phyloP scores from a whole-genome alignment of 1,284 basidiomycete species.

The Moesziomyces sp. region DNA sequence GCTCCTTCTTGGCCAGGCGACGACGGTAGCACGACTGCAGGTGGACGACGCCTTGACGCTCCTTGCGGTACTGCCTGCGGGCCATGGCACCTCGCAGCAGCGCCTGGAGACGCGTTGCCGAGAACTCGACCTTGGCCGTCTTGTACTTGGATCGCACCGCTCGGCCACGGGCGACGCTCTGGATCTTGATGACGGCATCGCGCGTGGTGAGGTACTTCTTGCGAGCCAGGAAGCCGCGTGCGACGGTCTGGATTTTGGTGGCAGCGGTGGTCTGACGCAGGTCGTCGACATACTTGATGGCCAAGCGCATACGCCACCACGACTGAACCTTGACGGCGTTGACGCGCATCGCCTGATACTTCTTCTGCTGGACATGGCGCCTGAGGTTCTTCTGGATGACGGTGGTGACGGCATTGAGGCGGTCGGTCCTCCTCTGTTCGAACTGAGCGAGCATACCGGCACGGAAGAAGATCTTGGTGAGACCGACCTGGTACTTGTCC shows the following conservation, averaged over 20 bases:
- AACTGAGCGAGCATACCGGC: constrained; percentile 98
- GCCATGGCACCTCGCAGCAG: constrained; percentile 83
- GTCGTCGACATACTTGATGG: constrained; percentile 77
- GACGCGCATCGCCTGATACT: constrained; percentile 78
- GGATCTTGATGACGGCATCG: constrained; percentile 78
- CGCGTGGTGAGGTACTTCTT: constrained; percentile 77
- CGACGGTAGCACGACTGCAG: constrained; percentile 93
- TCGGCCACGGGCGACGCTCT: constrained; percentile 83
- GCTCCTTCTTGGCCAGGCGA: constrained; percentile 84
- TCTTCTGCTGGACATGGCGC: constrained; percentile 82
- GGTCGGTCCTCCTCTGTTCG: constrained; percentile 86
- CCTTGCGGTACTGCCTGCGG: constrained; percentile 75
- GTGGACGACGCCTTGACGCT: constrained; percentile 81
- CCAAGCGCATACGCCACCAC: constrained; percentile 89
- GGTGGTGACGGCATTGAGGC: constrained; percentile 89
- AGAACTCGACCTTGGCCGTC: constrained; percentile 75
- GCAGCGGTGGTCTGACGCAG: constrained; percentile 82
- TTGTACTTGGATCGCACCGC: constrained; percentile 78
- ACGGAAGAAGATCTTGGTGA: constrained; percentile 99
- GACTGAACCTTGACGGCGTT: constrained; percentile 89
- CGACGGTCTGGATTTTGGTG: constrained; percentile 78
- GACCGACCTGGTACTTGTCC: constrained; percentile 95
- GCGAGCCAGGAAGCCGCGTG: constrained; percentile 80
- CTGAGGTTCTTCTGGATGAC: constrained; percentile 97
- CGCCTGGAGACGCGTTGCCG: constrained; percentile 82